Percentiles rank a stretch among this genome's conserved stretches.
phyloP scores from a whole-genome alignment of 2,329 filamentous ascomycete genomes.

The Phyllachora maydis region DNA sequence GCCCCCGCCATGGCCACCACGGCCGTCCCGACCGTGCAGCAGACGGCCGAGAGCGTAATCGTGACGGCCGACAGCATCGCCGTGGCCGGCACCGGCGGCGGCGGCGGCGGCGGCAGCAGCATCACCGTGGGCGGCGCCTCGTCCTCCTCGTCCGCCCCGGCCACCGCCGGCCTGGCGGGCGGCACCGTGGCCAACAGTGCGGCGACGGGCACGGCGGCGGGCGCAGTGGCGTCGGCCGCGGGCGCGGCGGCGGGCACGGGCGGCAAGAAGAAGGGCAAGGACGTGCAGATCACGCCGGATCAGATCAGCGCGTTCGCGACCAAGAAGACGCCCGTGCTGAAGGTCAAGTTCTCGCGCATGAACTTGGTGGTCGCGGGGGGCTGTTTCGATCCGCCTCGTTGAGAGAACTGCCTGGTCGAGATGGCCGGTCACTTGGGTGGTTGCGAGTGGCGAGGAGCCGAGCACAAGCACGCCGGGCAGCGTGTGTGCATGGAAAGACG shows the following conservation, averaged over 20 bases:
- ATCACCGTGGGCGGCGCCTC: slow-evolving; percentile 15
- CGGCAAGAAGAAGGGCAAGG: slow-evolving; percentile 63
- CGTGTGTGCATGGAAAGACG: too few relatives aligned
- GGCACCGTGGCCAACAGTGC: slow-evolving; percentile 12
- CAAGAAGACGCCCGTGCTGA: slow-evolving; percentile 89
- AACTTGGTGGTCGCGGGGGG: slow-evolving; percentile 81
- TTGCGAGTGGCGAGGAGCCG: too few relatives aligned
- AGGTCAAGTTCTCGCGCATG: slow-evolving; percentile 86
- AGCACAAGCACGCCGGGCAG: too few relatives aligned
- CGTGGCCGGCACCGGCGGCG: slow-evolving; percentile 20
- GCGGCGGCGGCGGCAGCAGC: slow-evolving; percentile 10
- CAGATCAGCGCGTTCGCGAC: slow-evolving; percentile 91
- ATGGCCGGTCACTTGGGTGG: too few relatives aligned
- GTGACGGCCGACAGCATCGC: slow-evolving; percentile 13
- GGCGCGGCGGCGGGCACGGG: slow-evolving; percentile 35
- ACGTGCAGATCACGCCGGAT: slow-evolving; percentile 75
- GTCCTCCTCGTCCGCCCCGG: not conserved
- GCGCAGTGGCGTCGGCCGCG: slow-evolving; percentile 58
- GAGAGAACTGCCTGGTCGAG: too few relatives aligned
- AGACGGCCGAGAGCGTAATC: slow-evolving; percentile 10
- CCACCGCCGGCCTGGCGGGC: slow-evolving; percentile 2
- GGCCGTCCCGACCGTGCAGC: too few relatives aligned
- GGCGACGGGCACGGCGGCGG: slow-evolving; percentile 6
- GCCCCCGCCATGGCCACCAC: too few relatives aligned
- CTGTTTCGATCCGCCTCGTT: slow-evolving; percentile 39